A percentile compares a stretch with the other conserved stretches of the same genome.
These are phyloP conservation scores for Wallacemonas sp. DNA, from an alignment of 208 protist genomes.

Conservation along the genomic window DNA sequence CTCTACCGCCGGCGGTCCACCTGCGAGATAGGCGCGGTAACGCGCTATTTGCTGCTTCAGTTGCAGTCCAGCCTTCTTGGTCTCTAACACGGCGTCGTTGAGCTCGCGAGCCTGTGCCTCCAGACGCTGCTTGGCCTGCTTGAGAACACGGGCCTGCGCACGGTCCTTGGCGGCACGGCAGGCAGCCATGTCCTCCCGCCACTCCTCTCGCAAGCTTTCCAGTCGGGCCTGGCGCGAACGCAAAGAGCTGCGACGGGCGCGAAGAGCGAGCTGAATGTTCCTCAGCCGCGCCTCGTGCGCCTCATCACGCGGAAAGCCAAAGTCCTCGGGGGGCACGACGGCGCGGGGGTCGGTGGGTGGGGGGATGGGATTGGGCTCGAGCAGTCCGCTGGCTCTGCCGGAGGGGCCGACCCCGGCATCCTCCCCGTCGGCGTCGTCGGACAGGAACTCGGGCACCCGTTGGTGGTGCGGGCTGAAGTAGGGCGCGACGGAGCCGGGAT, in stretches of 20 bases:
- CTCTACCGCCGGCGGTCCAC: not conserved
- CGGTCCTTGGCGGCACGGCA: constrained; percentile 33
- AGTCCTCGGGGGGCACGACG: constrained; percentile 12
- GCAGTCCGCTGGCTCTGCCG: not conserved
- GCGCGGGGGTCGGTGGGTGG: constrained; percentile 1
- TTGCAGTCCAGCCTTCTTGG: constrained; percentile 30
- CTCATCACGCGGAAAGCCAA: not conserved
- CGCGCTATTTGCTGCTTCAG: constrained; percentile 38
- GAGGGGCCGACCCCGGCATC: not conserved
- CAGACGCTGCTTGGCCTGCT: constrained; percentile 39
- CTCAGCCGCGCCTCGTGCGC: constrained; percentile 15
- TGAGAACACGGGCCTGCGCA: constrained; percentile 28
- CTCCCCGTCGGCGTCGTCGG: not conserved
- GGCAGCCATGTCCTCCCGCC: constrained; percentile 50
- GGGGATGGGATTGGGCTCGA: not conserved
- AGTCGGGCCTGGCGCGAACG: constrained; percentile 18
- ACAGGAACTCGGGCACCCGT: not conserved
- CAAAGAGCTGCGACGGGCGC: constrained; percentile 28
- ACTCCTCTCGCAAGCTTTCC: constrained; percentile 47
- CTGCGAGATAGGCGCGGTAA: constrained; percentile 6
- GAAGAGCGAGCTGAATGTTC: constrained; percentile 15
- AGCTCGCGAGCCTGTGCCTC: constrained; percentile 53
- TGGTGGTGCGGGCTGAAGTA: not conserved
- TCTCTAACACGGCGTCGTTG: constrained; percentile 47
- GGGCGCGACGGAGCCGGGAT: not conserved